Base-by-base conservation (phyloP, 2,329 filamentous ascomycete genomes). In the Diplodia seriata region DNA sequence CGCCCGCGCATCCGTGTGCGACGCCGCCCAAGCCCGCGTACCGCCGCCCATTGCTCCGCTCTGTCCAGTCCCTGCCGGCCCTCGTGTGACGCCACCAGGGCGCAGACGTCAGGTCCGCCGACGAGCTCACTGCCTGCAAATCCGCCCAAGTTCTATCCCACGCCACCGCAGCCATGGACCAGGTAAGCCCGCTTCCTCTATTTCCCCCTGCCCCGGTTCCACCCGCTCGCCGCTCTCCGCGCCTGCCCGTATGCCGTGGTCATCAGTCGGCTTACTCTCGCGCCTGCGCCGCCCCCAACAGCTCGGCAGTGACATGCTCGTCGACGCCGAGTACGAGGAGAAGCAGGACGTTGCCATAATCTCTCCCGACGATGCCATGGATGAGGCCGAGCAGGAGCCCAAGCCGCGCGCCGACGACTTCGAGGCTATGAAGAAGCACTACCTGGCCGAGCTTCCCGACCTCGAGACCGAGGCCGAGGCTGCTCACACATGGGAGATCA, bases 401-500 rank as follows among this genome's bases (percentile, higher is more conserved):
- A 81, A 83, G 70, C 81, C 83, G 67, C 79, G 81, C 73, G 87
- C 87, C 72, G 84, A 88, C 80, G 86, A 89, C 74, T 85, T 88
- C 81, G 91, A 96, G 72, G 91, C 91, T 61, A 97, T 98, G 87
- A 91, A 91, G 82, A 89, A 92, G 74, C 83, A 90, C 71, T 88
- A 93, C 72, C 86, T 98, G 69, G 88, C 89, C 12, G 88, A 90
- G 66, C 83, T 93, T 57, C 89, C 93, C 72, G 93, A 97, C 72
- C 89, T 94, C 71, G 91, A 93, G 75, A 90, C 90, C 40, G 85
- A 94, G 71, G 90, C 90, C 66, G 92, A 97, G 77, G 85, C 85
- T 50, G 82, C 90, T 73, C 79, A 91, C 79, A 97, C 93, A 74
- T 99, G 95, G 95, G 88, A 91, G 36, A 92, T 99, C 70, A 86